Percentiles rank a stretch among this genome's conserved stretches.
Conservation (phyloP, 768 basidiomycete genomes). For the Lactifluus piperatus region DNA sequence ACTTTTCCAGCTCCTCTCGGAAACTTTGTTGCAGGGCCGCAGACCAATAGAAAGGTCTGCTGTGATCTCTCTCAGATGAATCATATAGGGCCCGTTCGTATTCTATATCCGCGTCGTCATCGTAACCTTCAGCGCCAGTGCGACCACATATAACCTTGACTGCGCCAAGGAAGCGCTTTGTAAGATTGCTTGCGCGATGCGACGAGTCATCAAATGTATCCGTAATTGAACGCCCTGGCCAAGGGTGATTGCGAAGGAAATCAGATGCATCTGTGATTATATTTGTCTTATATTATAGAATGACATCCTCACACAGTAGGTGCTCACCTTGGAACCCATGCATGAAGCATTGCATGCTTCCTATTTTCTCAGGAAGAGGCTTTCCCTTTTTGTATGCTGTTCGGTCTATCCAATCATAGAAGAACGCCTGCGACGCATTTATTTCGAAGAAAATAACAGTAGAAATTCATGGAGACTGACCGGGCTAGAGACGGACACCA, state of each 20-base stretch:
- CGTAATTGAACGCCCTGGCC: conserved; percentile 76
- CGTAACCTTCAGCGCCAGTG: conserved; percentile 61
- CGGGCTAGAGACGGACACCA: conserved; percentile 75
- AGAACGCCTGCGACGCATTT: conserved; percentile 55
- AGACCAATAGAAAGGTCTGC: conserved; percentile 77
- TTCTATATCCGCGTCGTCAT: conserved; percentile 63
- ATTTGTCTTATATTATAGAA: not conserved
- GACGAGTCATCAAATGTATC: conserved; percentile 83
- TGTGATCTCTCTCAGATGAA: conserved; percentile 48
- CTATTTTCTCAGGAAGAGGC: conserved; percentile 77
- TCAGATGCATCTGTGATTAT: conserved; percentile 63
- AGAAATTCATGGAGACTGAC: conserved; percentile 23
- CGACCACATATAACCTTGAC: conserved; percentile 78
- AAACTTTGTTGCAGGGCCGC: conserved; percentile 70
- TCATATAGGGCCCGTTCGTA: conserved; percentile 65
- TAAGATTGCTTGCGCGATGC: conserved; percentile 59
- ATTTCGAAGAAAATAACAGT: not conserved
- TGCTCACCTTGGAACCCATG: conserved; percentile 65
- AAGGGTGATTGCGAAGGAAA: conserved; percentile 78
- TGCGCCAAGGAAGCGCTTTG: conserved; percentile 59
- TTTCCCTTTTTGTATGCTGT: conserved; percentile 78
- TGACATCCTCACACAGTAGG: not conserved
- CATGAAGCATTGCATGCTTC: conserved; percentile 84
- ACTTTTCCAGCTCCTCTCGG: conserved; percentile 85
- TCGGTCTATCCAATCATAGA: conserved; percentile 87